phyloP scores from a whole-genome alignment of 352 stramenopile genomes.

The Globisporangium cederbergense region DNA sequence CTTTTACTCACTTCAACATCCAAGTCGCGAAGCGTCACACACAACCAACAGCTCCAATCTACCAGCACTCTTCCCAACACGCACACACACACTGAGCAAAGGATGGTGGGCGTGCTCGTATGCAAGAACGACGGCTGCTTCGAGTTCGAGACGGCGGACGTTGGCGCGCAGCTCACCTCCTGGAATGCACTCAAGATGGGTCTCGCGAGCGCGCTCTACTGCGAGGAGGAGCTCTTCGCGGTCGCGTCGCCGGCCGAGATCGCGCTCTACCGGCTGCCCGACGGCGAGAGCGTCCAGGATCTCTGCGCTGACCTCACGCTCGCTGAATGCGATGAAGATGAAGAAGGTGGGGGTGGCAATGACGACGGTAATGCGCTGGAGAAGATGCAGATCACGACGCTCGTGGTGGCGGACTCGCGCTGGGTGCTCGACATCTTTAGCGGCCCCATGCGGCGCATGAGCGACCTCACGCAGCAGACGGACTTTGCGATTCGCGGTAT shows the following conservation, averaged over 20 bases:
- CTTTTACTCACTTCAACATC: neutral
- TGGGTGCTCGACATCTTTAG: slow-evolving; percentile 81
- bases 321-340: neutral
- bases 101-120: slow-evolving; percentile 55
- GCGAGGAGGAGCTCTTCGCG: slow-evolving; percentile 69
- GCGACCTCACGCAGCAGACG: slow-evolving; percentile 51
- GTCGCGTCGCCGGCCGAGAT: slow-evolving; percentile 52
- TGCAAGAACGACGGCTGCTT: slow-evolving; percentile 82
- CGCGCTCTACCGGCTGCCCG: slow-evolving; percentile 52
- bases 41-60: neutral
- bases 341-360: slow-evolving; percentile 6
- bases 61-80: neutral
- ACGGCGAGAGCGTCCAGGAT: slow-evolving; percentile 39
- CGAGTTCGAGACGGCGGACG: slow-evolving; percentile 53
- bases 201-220: slow-evolving; percentile 57
- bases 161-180: slow-evolving; percentile 11
- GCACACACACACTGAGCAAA: neutral
- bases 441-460: slow-evolving; percentile 43
- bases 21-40: neutral
- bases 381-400: slow-evolving; percentile 15
- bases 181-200: slow-evolving; percentile 61
- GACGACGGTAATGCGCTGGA: neutral
- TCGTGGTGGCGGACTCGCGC: slow-evolving; percentile 40
- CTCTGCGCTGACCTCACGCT: neutral
- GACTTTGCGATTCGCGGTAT: slow-evolving; percentile 55